Base-by-base conservation (phyloP, 768 basidiomycete species). In the Podaxis rugospora region DNA sequence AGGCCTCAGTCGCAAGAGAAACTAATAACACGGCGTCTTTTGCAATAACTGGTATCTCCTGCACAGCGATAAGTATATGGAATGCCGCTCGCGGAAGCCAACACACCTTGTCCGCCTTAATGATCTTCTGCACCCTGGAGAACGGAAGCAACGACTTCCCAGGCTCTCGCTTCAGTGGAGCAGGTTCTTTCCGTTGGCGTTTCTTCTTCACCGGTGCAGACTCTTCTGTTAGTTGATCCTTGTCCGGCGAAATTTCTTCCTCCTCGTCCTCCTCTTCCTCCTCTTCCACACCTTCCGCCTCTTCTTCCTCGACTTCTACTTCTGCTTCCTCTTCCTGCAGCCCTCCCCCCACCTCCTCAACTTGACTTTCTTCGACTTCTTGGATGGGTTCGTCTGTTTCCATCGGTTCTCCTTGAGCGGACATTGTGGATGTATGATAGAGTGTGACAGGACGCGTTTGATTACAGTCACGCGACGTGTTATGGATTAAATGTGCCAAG, bases 1-100 rank as follows among this genome's bases (percentile, higher is more conserved):
- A 95, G 71, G 93, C 89, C 73, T 96, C 94, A 58, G 94, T 88
- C 4, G 93, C 93, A 27, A 93, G 75, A 21, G 90, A 85, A 50
- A 95, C 87, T 63, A 93, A 73, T 65, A 92, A 86, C 0, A 85
- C 82, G 23, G 92, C 92, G 56, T 95, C 93, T 69, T 79, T 87
- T 10, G 87, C 86, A 4, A 92, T 77, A 44, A 86, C 85, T 0
- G 89, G 86, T 55, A 93, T 80, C 49, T 93, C 91, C 91, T 93
- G 62, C 51, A 21, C 16, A 25, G 42, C 5, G 28, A 47, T 51
- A 13, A 59, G 55, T 21, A 32, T 56, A 18, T n/a, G 54, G 18
- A 40, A 27, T 5, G 52, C 25, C n/a, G 7, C 49, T 16, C 21
- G 13, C 27, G 21, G 28, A 35, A 49, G 27, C 13, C 16, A 57